Conservation (phyloP, 768 basidiomycete genomes). For the Lactifluus hygrophoroides region DNA sequence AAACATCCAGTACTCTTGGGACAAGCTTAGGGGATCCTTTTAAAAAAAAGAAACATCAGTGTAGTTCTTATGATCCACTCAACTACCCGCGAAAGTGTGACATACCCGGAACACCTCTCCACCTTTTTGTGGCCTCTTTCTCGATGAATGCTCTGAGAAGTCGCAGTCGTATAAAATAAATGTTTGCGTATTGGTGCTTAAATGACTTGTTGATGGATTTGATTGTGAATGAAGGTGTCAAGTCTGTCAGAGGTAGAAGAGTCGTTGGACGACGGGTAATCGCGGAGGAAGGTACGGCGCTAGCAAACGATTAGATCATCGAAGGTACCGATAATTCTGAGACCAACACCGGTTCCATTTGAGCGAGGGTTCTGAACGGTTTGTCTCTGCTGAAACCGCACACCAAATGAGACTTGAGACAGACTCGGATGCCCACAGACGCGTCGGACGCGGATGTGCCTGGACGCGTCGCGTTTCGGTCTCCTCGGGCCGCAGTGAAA, state of each 20-base stretch:
- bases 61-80: not conserved
- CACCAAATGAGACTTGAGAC: not conserved
- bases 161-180: slow-evolving; percentile 56
- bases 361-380: not conserved
- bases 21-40: slow-evolving; percentile 62
- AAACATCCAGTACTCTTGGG: slow-evolving; percentile 79
- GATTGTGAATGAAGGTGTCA: slow-evolving; percentile 34
- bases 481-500: not conserved
- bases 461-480: not conserved
- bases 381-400: not conserved
- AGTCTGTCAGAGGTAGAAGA: slow-evolving; percentile 8
- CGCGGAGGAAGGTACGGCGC: not conserved
- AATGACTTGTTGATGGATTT: slow-evolving; percentile 42
- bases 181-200: slow-evolving; percentile 63
- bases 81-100: not conserved
- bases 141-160: slow-evolving; percentile 41
- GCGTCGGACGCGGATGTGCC: too few relatives aligned
- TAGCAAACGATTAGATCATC: slow-evolving; percentile 1
- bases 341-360: slow-evolving; percentile 10
- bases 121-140: slow-evolving; percentile 39
- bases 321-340: not conserved
- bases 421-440: too few relatives aligned
- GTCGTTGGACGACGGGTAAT: slow-evolving; percentile 10
- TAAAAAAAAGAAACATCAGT: not conserved
- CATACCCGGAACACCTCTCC: slow-evolving; percentile 40